phyloP scores from a whole-genome alignment of 805 yeast genomes.

The Yamadazyma paraphyllophila region DNA sequence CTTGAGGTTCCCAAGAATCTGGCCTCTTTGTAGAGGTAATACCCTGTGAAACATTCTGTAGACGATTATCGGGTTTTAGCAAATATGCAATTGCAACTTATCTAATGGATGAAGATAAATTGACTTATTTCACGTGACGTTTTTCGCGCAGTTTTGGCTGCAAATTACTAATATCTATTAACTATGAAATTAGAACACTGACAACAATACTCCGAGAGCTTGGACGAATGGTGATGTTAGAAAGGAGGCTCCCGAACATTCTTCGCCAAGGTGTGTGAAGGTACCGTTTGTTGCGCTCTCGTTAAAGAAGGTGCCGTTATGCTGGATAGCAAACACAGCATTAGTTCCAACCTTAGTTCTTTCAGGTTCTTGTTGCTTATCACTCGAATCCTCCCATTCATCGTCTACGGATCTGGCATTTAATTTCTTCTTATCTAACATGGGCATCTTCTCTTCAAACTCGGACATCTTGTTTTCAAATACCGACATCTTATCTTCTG shows the following conservation, averaged over 20 bases:
- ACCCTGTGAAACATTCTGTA: neutral
- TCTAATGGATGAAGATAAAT: neutral
- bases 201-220: neutral
- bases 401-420: neutral
- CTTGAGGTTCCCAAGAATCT: neutral
- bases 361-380: neutral
- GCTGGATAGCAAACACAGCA: neutral
- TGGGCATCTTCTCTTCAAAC: neutral
- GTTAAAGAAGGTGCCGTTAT: too few species aligned
- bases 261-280: neutral
- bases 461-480: neutral
- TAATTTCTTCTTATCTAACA: neutral
- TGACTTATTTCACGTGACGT: slow-evolving; percentile 10
- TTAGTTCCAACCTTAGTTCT: neutral
- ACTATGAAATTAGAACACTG: neutral
- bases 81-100: neutral
- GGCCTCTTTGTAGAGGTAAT: neutral
- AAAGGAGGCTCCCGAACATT: neutral
- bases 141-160: slow-evolving; percentile 5
- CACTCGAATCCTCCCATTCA: neutral
- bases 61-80: neutral
- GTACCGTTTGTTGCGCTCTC: too few species aligned
- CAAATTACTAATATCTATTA: slow-evolving; percentile 1
- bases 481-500: neutral
- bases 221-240: neutral